Base-by-base conservation (phyloP, 441 rosid genomes). In the Pelargonium myrrhifolium region DNA sequence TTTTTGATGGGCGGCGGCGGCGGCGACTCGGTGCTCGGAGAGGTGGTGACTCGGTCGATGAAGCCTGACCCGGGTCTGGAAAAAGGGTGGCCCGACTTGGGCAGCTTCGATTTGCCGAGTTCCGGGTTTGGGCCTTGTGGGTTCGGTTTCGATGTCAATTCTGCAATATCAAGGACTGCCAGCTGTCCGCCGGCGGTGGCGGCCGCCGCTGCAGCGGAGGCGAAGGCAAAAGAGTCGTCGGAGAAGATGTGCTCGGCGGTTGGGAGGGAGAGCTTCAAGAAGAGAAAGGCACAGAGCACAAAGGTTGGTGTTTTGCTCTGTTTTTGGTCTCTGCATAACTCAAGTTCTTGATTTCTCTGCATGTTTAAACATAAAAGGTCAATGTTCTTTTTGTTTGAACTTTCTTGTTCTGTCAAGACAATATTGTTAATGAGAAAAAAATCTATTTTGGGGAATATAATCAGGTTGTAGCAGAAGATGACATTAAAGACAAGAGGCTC, bases 21-120 rank as follows among this genome's bases (percentile, higher is more conserved):
- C 68, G 62, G 70, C 69, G 71, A 73, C 51, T 22, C 71, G 69
- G 62, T 65, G 47, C 47, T 72, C 37, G 76, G 65, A 55, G 63
- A 75, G 18, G 71, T 76, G 42, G 53, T 47, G 53, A 47, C 53
- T 12, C 53, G 53, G 53, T 12, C 53, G 15, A 12, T 47, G 5
- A 83, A 83, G 69, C 76, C 84, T 11, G 85, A 83, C 79, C 86
- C 82, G 53, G 82, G 76, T 62, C 66, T 73, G 55, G 85, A 81
- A 63, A 73, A 60, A 26, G 74, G 72, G 37, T 78, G 87, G 83
- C 65, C 77, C 39, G 85, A 79, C 63, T 63, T 77, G 26, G 77
- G 72, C n/a, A 59, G 70, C 74, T 62, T 78, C 65, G 73, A 58
- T 42, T 12, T 71, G 55, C 61, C 75, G 21, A 61, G 18, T 56